Conservation (phyloP, 352 stramenopile species). For the Phytopythium helicoides region DNA sequence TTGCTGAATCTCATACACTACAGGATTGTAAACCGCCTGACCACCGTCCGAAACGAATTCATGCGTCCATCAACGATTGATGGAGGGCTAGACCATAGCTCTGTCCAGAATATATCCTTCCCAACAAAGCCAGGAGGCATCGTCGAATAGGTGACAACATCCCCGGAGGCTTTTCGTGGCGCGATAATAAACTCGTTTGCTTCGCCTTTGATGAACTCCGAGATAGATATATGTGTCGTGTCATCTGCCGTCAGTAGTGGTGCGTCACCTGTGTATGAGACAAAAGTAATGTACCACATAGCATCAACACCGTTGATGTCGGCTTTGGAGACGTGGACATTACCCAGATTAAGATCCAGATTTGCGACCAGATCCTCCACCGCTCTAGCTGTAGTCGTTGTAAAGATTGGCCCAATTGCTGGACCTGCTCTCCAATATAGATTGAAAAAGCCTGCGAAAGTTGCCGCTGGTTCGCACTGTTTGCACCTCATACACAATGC, state of each 20-base stretch:
- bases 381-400: slow-evolving; percentile 33
- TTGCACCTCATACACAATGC: slow-evolving; percentile 95
- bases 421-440: slow-evolving; percentile 36
- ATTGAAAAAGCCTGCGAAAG: slow-evolving; percentile 39
- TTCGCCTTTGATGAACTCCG: slow-evolving; percentile 92
- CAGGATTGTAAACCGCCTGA: slow-evolving; percentile 89
- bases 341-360: slow-evolving; percentile 30
- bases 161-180: slow-evolving; percentile 90
- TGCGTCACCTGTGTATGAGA: slow-evolving; percentile 75
- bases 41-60: slow-evolving; percentile 90
- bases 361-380: slow-evolving; percentile 40
- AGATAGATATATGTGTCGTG: slow-evolving; percentile 43
- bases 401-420: slow-evolving; percentile 38
- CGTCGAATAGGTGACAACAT: slow-evolving; percentile 87
- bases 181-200: slow-evolving; percentile 95
- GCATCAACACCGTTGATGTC: slow-evolving; percentile 47
- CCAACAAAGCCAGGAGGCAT: slow-evolving; percentile 82
- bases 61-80: slow-evolving; percentile 86
- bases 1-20: slow-evolving; percentile 89
- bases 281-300: slow-evolving; percentile 88
- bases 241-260: slow-evolving; percentile 58
- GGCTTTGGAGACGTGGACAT: slow-evolving; percentile 60
- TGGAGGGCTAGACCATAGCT: slow-evolving; percentile 88
- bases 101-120: slow-evolving; percentile 94
- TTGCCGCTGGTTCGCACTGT: slow-evolving; percentile 64